phyloP scores from a whole-genome alignment of 2,329 filamentous ascomycete genomes.

The Xenoacremonium recifei region DNA sequence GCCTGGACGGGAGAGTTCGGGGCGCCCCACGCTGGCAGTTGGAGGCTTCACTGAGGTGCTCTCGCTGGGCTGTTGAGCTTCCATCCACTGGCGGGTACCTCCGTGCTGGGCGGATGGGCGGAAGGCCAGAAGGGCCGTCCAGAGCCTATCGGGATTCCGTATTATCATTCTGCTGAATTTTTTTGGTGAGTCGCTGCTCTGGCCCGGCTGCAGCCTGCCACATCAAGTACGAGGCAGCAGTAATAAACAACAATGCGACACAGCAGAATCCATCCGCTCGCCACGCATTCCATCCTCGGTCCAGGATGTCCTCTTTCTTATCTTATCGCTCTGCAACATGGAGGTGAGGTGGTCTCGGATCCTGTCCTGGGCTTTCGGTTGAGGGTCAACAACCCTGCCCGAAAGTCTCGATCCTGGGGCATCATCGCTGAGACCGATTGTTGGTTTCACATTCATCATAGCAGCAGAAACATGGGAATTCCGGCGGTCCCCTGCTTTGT shows the following conservation, averaged over 20 bases:
- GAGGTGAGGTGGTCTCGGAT: too few species aligned
- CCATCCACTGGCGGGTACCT: too few species aligned
- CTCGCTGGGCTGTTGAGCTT: not conserved
- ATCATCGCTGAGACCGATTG: too few species aligned
- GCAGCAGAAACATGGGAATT: not conserved
- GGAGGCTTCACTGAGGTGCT: not conserved
- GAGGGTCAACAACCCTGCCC: not conserved
- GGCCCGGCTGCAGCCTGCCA: not conserved
- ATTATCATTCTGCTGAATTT: conserved; percentile 1
- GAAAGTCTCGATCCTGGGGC: not conserved
- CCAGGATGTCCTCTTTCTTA: not conserved
- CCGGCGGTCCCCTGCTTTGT: not conserved
- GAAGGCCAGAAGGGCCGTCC: conserved; percentile 22
- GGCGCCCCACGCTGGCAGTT: conserved; percentile 11
- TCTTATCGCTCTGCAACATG: too few species aligned
- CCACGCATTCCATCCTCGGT: not conserved
- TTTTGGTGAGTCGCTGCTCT: conserved; percentile 1
- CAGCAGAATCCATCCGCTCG: not conserved
- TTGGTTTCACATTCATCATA: not conserved
- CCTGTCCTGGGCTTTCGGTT: too few species aligned
- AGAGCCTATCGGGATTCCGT: not conserved
- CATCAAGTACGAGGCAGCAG: not conserved
- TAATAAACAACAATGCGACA: not conserved
- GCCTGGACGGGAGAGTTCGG: conserved; percentile 26
- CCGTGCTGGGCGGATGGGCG: conserved; percentile 20